Percentiles rank a stretch among this genome's conserved stretches.
Evolutionary conservation across 257 asterid genomes (phyloP).

Genomic region (Orobanche coerulescens): DNA sequence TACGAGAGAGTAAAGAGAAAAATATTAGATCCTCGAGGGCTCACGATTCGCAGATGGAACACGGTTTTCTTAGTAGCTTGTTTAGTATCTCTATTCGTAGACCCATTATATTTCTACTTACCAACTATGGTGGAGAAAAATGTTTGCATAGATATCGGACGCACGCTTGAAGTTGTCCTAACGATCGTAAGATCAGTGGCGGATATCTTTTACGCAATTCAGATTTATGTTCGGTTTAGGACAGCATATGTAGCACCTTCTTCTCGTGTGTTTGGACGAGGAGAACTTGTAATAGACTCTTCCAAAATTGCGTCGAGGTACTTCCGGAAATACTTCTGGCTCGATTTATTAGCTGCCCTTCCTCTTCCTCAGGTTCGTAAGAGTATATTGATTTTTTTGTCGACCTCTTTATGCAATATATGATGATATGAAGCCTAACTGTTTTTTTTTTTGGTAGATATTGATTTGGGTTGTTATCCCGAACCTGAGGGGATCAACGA

Average conservation of each 20-base stretch:
- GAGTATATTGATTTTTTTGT: not conserved
- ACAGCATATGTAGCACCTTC: constrained; percentile 96
- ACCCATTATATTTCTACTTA: constrained; percentile 86
- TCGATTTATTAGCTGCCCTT: constrained; percentile 65
- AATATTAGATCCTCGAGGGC: constrained; percentile 91
- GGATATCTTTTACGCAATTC: constrained; percentile 66
- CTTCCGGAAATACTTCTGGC: constrained; percentile 51
- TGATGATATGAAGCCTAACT: not conserved
- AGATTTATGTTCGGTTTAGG: constrained; percentile 61
- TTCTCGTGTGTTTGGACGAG: constrained; percentile 96
- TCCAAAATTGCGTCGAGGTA: constrained; percentile 60
- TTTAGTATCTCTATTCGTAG: constrained; percentile 77
- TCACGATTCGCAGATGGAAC: constrained; percentile 72
- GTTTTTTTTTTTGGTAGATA: constrained; percentile 32
- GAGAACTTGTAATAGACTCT: constrained; percentile 85
- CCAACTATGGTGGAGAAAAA: constrained; percentile 40
- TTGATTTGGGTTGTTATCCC: constrained; percentile 74
- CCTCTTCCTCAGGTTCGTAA: constrained; percentile 93
- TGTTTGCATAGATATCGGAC: constrained; percentile 65
- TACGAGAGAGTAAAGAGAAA: constrained; percentile 63
- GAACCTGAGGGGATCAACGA: constrained; percentile 58
- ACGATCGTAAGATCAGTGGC: constrained; percentile 65
- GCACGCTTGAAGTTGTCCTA: constrained; percentile 53
- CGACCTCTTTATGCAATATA: not conserved
- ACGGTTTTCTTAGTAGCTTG: constrained; percentile 78